These are phyloP conservation scores for Leccinellum albellum DNA, from an alignment of 768 basidiomycete genomes.

Conservation along the genomic window DNA sequence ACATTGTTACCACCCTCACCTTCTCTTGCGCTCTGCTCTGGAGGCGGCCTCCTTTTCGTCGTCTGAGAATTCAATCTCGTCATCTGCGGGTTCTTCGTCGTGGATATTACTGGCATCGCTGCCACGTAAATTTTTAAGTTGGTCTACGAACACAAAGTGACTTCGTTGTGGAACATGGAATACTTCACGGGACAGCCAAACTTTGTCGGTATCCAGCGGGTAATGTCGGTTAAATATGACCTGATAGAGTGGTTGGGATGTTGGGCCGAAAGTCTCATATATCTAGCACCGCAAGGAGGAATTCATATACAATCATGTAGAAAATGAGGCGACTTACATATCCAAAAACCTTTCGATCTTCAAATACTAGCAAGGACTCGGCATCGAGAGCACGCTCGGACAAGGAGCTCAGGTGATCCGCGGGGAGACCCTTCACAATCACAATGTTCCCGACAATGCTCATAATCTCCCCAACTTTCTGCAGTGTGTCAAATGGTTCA, in stretches of 20 bases:
- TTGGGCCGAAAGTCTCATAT: constrained; percentile 95
- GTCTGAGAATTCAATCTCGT: constrained; percentile 92
- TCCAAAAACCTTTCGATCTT: constrained; percentile 86
- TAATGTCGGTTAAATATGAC: constrained; percentile 71
- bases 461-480: constrained; percentile 75
- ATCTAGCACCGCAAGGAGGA: constrained; percentile 45
- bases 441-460: constrained; percentile 69
- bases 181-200: constrained; percentile 57
- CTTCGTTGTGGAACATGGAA: constrained; percentile 82
- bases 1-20: constrained; percentile 37
- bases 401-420: constrained; percentile 40
- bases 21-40: constrained; percentile 56
- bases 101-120: constrained; percentile 93
- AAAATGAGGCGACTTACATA: constrained; percentile 53
- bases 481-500: constrained; percentile 59
- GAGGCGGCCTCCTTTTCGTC: constrained; percentile 86
- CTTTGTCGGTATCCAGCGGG: constrained; percentile 55
- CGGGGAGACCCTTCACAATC: constrained; percentile 63
- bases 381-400: constrained; percentile 74
- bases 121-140: constrained; percentile 70
- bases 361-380: constrained; percentile 87
- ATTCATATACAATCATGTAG: constrained; percentile 9
- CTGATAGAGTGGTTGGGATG: constrained; percentile 85
- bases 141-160: constrained; percentile 76
- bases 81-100: constrained; percentile 89